Evolutionary conservation across 768 basidiomycete species (phyloP).

Genomic region (Pluteus cervinus): DNA sequence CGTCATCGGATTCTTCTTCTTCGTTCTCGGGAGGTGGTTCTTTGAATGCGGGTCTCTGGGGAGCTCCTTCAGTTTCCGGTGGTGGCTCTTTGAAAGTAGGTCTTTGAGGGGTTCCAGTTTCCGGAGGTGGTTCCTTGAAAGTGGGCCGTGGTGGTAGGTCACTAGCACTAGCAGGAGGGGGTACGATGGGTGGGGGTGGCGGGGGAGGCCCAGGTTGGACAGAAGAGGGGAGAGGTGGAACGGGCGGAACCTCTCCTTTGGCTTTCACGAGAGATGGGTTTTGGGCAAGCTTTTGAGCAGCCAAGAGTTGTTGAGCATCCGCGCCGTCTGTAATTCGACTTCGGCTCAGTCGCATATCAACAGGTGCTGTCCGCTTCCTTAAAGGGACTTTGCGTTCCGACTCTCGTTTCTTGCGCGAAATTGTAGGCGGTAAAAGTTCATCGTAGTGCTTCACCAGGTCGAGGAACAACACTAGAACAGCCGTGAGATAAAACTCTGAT

Average conservation of each 20-base stretch:
- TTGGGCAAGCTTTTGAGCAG: constrained; percentile 61
- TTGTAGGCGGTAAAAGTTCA: constrained; percentile 71
- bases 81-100: constrained; percentile 62
- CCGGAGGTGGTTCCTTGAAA: constrained; percentile 62
- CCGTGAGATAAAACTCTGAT: constrained; percentile 4
- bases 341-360: constrained; percentile 86
- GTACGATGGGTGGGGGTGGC: constrained; percentile 28
- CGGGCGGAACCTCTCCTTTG: constrained; percentile 27
- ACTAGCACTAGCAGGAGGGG: constrained; percentile 29
- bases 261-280: constrained; percentile 35
- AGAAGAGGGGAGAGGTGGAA: constrained; percentile 20
- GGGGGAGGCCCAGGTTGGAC: constrained; percentile 17
- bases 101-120: constrained; percentile 30
- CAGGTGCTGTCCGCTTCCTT: constrained; percentile 79
- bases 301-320: constrained; percentile 65
- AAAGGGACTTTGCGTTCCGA: constrained; percentile 79
- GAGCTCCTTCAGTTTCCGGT: constrained; percentile 48
- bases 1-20: no score
- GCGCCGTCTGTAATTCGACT: constrained; percentile 66
- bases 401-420: constrained; percentile 81
- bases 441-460: constrained; percentile 77
- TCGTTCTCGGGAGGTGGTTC: constrained; percentile 55
- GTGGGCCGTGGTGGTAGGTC: constrained; percentile 25
- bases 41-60: constrained; percentile 37
- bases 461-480: constrained; percentile 63